Conservation (phyloP, 192 early-diverging fungal genomes). For the Phlyctochytrium arcticum region DNA sequence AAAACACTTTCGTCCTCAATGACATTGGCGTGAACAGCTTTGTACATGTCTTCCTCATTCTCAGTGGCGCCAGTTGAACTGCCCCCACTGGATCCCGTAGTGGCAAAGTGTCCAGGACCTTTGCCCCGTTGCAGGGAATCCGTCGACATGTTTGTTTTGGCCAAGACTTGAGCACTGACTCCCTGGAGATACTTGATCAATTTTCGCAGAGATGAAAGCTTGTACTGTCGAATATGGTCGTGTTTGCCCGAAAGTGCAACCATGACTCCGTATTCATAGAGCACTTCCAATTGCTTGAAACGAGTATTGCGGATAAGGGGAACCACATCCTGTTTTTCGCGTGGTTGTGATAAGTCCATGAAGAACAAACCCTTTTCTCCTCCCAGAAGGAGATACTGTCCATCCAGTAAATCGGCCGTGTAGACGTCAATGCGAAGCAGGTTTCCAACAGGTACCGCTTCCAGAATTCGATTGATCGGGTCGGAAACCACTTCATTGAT, state of each 20-base stretch:
- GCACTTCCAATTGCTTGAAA: slow-evolving; percentile 55
- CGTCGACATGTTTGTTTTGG: slow-evolving; percentile 33
- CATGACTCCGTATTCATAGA: slow-evolving; percentile 54
- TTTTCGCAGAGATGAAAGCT: slow-evolving; percentile 46
- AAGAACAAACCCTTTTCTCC: slow-evolving; percentile 52
- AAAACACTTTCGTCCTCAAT: slow-evolving; percentile 42
- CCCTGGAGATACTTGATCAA: slow-evolving; percentile 51
- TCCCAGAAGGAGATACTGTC: slow-evolving; percentile 49
- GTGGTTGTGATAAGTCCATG: slow-evolving; percentile 38
- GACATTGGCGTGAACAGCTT: slow-evolving; percentile 16
- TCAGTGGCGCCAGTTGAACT: slow-evolving; percentile 6
- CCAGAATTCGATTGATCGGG: slow-evolving; percentile 25
- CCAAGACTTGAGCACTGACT: slow-evolving; percentile 25
- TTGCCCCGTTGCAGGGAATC: background rate
- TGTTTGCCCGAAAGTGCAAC: slow-evolving; percentile 57
- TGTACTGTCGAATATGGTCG: slow-evolving; percentile 60
- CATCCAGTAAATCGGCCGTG: slow-evolving; percentile 51
- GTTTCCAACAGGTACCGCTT: slow-evolving; percentile 33
- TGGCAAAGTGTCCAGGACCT: background rate
- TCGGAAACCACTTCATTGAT: slow-evolving; percentile 10
- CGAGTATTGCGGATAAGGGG: slow-evolving; percentile 49
- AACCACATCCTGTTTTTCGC: slow-evolving; percentile 34
- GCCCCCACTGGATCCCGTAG: background rate
- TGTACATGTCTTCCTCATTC: slow-evolving; percentile 43
- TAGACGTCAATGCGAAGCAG: slow-evolving; percentile 35